phyloP scores from a whole-genome alignment of 495 filamentous ascomycete genomes.

The Tetracladium marchalianum region DNA sequence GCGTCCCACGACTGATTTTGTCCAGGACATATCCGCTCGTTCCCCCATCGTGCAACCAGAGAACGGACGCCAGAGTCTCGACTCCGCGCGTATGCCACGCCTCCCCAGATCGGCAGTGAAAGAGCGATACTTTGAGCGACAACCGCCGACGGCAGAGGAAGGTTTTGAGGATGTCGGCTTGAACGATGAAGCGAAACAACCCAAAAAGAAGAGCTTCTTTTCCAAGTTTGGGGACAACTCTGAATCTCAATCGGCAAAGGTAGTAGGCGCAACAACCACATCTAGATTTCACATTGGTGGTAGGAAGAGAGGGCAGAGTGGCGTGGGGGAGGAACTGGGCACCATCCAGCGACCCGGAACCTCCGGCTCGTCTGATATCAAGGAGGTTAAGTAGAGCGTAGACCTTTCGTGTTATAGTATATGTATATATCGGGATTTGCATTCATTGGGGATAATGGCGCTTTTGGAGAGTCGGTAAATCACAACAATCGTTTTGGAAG shows the following conservation, averaged over 20 bases:
- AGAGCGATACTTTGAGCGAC: conserved; percentile 34
- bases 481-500: background rate
- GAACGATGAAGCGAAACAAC: conserved; percentile 42
- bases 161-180: conserved; percentile 87
- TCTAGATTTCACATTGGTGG: conserved; percentile 61
- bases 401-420: background rate
- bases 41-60: conserved; percentile 61
- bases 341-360: conserved; percentile 24
- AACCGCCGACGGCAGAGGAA: conserved; percentile 58
- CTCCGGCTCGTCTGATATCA: conserved; percentile 8
- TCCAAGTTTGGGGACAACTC: conserved; percentile 64
- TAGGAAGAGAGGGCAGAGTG: conserved; percentile 65
- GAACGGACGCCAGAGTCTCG: conserved; percentile 64
- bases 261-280: conserved; percentile 21
- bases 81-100: conserved; percentile 52
- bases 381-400: conserved; percentile 2
- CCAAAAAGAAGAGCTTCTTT: conserved; percentile 78
- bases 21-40: conserved; percentile 83
- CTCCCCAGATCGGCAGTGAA: conserved; percentile 42
- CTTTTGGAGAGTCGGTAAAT: background rate
- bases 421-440: background rate
- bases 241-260: conserved; percentile 23
- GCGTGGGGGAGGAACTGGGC: conserved; percentile 59
- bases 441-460: background rate
- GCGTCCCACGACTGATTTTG: background rate